These are phyloP conservation scores for Xylariomycetidae sp. DNA, from an alignment of 2,329 filamentous ascomycete genomes.

Conservation along the genomic window DNA sequence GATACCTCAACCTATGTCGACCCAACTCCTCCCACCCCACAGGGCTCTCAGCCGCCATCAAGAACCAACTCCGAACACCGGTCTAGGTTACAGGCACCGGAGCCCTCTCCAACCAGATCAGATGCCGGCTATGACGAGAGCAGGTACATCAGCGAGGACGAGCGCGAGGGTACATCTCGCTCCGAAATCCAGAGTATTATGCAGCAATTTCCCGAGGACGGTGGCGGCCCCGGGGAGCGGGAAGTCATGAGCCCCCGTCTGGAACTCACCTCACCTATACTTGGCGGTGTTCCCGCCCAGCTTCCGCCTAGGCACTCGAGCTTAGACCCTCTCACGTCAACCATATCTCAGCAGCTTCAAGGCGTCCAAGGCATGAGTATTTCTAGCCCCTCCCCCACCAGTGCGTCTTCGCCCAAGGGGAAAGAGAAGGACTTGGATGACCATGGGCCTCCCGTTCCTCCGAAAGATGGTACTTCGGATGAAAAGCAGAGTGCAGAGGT, in stretches of 20 bases:
- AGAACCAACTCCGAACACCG: conserved; percentile 52
- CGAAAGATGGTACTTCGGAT: conserved; percentile 50
- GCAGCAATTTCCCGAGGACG: conserved; percentile 82
- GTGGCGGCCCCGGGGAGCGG: conserved; percentile 64
- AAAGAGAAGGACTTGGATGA: conserved; percentile 34
- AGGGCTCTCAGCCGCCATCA: conserved; percentile 50
- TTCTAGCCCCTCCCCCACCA: conserved; percentile 33
- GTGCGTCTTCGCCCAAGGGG: conserved; percentile 31
- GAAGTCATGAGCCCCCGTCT: conserved; percentile 90
- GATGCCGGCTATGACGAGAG: conserved; percentile 53
- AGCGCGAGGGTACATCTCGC: conserved; percentile 62
- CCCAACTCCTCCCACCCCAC: conserved; percentile 52
- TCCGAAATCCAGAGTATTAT: conserved; percentile 96
- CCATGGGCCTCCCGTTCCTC: conserved; percentile 50
- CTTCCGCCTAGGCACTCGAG: conserved; percentile 84
- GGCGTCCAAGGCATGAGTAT: conserved; percentile 39
- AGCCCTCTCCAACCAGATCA: conserved; percentile 48
- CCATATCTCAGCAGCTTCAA: conserved; percentile 42
- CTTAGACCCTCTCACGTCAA: conserved; percentile 62
- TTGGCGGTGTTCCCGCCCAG: conserved; percentile 55
- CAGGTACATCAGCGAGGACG: conserved; percentile 52
- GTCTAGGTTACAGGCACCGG: conserved; percentile 36
- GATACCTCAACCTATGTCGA: conserved; percentile 47
- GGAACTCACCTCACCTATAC: conserved; percentile 73
- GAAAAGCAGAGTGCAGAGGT: conserved; percentile 29